phyloP scores from a whole-genome alignment of 2,329 filamentous ascomycete genomes.

The Ceratocystiopsis minuta region DNA sequence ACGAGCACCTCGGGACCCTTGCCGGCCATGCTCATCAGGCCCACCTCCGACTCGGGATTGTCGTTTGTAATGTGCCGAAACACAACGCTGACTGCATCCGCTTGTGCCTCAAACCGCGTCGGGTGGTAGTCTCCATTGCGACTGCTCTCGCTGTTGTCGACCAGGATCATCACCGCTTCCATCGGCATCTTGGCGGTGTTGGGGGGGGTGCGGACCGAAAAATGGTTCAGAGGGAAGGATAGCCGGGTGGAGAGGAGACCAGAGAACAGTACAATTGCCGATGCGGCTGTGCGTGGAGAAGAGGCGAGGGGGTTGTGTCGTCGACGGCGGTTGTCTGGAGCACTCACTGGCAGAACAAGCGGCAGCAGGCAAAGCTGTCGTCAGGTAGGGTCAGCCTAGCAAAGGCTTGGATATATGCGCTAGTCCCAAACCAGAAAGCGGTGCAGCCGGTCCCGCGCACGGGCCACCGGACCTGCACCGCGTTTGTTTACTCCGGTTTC shows the following conservation, averaged over 20 bases:
- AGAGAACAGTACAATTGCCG: no score
- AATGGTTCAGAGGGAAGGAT: neutral
- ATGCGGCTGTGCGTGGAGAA: no score
- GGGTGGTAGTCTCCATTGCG: constrained; percentile 88
- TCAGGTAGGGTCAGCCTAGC: constrained; percentile 10
- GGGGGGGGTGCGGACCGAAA: neutral
- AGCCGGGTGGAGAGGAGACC: no score
- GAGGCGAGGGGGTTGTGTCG: neutral
- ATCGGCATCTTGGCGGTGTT: constrained; percentile 61
- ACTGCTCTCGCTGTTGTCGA: constrained; percentile 98
- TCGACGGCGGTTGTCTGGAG: neutral
- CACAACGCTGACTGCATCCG: constrained; percentile 84
- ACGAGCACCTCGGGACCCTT: constrained; percentile 94
- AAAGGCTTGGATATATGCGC: neutral
- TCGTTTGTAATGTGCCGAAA: constrained; percentile 90
- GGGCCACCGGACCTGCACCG: constrained; percentile 3
- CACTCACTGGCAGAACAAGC: neutral
- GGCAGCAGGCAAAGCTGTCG: constrained; percentile 9
- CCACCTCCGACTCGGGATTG: constrained; percentile 93
- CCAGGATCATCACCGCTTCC: constrained; percentile 98
- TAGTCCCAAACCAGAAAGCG: constrained; percentile 4
- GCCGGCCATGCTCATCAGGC: constrained; percentile 97
- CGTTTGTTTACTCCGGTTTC: constrained; percentile 7
- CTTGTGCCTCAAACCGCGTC: constrained; percentile 88
- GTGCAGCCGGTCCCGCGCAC: constrained; percentile 4